A percentile compares a stretch with the other conserved stretches of the same genome.
Evolutionary conservation across 805 yeast species (phyloP).

Genomic region (Candida pseudoglaebosa): DNA sequence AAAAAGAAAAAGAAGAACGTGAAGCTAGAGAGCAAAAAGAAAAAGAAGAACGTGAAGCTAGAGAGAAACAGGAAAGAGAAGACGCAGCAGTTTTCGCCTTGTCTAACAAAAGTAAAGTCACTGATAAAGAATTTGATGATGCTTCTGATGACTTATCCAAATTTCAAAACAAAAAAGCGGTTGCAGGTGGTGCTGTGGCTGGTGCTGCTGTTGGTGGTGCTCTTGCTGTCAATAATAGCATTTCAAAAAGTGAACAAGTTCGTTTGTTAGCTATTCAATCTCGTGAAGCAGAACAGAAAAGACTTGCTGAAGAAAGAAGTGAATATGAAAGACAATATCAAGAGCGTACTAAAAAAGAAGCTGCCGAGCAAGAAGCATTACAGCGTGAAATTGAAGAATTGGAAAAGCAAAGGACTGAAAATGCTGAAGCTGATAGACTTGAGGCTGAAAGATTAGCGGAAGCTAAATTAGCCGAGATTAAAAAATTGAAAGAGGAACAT

Average conservation of each 20-base stretch:
- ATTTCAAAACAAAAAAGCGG: constrained; percentile 2
- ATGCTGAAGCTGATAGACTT: constrained; percentile 20
- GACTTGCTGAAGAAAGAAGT: constrained; percentile 21
- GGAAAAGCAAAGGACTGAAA: constrained; percentile 17
- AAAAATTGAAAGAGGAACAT: constrained; percentile 32
- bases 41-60: constrained; percentile 17
- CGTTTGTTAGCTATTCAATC: constrained; percentile 16
- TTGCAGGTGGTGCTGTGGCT: constrained; percentile 7
- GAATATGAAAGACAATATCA: constrained; percentile 22
- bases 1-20: constrained; percentile 10
- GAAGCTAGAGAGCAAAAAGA: constrained; percentile 11
- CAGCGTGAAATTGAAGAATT: constrained; percentile 31
- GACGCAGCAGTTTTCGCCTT: constrained; percentile 15
- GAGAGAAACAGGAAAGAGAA: constrained; percentile 13
- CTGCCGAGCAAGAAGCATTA: constrained; percentile 24
- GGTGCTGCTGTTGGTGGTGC: constrained; percentile 7
- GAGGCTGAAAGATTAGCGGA: constrained; percentile 30
- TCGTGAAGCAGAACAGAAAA: constrained; percentile 24
- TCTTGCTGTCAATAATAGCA: constrained; percentile 5
- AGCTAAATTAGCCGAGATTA: constrained; percentile 28
- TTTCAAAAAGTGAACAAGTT: background rate
- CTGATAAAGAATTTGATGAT: constrained; percentile 4
- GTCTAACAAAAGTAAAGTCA: background rate
- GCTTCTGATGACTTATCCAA: constrained; percentile 4
- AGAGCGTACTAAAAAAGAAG: constrained; percentile 22